Base-by-base conservation (phyloP, 805 yeast species). In the Zygosaccharomyces siamensis region DNA sequence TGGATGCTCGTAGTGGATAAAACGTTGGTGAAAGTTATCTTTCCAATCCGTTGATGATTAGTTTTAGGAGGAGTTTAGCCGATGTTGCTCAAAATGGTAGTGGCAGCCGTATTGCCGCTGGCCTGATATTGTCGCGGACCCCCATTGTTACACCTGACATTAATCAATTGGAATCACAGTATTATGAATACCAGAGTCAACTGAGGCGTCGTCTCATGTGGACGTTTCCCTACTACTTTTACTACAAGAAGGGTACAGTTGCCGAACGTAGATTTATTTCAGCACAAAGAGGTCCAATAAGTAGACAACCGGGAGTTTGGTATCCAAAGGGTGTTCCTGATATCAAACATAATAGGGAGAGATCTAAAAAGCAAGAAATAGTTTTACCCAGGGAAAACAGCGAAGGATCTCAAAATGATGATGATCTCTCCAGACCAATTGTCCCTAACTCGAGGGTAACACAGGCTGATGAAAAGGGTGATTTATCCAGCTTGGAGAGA, bases 221-320 rank as follows among this genome's bases (percentile, higher is more conserved):
- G 96, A 89, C 98, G 0, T 93, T 93, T 68, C 98, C 99, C 4
- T 82, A 84, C 58, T 89, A 89, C 79, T 90, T 81, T 64, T 93
- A 90, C 71, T 93, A 83, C 72, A 87, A 85, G 63, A 83, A 79
- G 59, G 98, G 98, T 53, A 84, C 97, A 1, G 73, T 93, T 53
- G 80, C 96, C 3, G 96, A 89, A 65, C 86, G 89, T 64, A 80
- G 79, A 58, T 92, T 81, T 69, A 70, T 83, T 46, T 80, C 81
- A 58, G 83, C 84, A 27, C 96, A 92, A 64, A 78, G 75, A 50
- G 83, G 83, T 47, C 95, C 96, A 6, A 79, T 82, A 3, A 76
- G 81, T 33, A 80, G 81, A 53, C 83, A 83, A 52, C 85, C 87
- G 18, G 85, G 81, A 53, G 84, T 87, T 31, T 86, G 83, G 74